These are phyloP conservation scores for Polygonum maritimum DNA, from an alignment of 148 eudicot species.

Conservation along the genomic window DNA sequence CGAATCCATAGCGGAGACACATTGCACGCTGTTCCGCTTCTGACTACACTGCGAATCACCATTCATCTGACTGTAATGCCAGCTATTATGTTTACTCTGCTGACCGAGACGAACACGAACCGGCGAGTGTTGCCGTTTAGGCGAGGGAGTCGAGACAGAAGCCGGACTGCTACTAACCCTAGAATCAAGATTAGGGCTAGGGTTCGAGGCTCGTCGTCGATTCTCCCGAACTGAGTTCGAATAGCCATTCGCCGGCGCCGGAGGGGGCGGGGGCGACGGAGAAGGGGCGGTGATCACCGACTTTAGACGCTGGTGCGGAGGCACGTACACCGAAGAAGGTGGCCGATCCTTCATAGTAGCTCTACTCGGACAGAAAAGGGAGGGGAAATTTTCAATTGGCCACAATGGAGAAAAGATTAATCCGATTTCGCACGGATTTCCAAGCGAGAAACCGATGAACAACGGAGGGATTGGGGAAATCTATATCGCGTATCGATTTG, in stretches of 20 bases:
- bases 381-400: neutral
- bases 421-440: neutral
- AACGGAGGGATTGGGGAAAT: neutral
- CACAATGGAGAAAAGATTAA: neutral
- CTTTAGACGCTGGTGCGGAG: constrained; percentile 75
- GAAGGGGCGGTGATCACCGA: constrained; percentile 43
- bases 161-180: constrained; percentile 8
- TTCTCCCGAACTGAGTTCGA: constrained; percentile 13
- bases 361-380: neutral
- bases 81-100: constrained; percentile 7
- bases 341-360: constrained; percentile 59
- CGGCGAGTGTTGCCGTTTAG: constrained; percentile 25
- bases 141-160: constrained; percentile 23
- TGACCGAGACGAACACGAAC: constrained; percentile 21
- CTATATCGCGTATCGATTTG: neutral
- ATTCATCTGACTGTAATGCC: constrained; percentile 11
- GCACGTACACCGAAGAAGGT: constrained; percentile 57
- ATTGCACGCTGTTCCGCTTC: constrained; percentile 16
- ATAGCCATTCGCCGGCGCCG: constrained; percentile 8
- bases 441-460: neutral
- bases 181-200: constrained; percentile 16
- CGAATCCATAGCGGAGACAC: constrained; percentile 15
- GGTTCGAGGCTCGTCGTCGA: constrained; percentile 13
- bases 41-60: constrained; percentile 14
- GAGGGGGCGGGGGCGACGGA: constrained; percentile 10